Conservation (phyloP, 2,329 filamentous ascomycete species). For the Akanthomyces dipterigenus region DNA sequence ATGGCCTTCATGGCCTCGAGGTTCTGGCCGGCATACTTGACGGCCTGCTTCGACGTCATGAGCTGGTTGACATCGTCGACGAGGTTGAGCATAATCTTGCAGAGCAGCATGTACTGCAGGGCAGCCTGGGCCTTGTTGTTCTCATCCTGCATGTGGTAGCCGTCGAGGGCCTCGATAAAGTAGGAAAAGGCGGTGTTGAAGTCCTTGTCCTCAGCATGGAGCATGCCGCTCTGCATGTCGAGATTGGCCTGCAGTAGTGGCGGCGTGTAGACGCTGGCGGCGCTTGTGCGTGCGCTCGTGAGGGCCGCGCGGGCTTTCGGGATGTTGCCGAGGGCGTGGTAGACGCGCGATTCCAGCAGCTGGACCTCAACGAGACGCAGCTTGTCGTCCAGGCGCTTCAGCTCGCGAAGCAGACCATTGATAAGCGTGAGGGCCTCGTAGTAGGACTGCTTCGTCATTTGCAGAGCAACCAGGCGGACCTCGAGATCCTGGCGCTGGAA, state of each 20-base stretch:
- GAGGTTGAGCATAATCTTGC: constrained; percentile 99
- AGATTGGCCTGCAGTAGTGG: constrained; percentile 91
- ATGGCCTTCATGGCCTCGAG: constrained; percentile 99
- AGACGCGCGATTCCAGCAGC: constrained; percentile 91
- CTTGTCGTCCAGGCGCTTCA: constrained; percentile 98
- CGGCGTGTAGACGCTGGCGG: constrained; percentile 94
- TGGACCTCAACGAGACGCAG: constrained; percentile 96
- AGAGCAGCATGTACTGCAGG: constrained; percentile 97
- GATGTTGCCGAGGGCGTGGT: constrained; percentile 95
- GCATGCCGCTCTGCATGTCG: constrained; percentile 98
- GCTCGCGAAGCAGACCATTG: constrained; percentile 90
- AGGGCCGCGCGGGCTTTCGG: constrained; percentile 91
- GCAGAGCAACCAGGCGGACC: constrained; percentile 84
- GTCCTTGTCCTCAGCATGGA: constrained; percentile 97
- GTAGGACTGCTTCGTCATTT: constrained; percentile 97
- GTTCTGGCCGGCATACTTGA: constrained; percentile 92
- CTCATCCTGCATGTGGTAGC: constrained; percentile 91
- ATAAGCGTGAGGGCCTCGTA: constrained; percentile 96
- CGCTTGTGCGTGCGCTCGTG: constrained; percentile 88
- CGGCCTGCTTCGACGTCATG: constrained; percentile 91
- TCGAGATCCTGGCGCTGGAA: constrained; percentile 98
- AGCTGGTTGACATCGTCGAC: constrained; percentile 93
- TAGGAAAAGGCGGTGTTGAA: constrained; percentile 99
- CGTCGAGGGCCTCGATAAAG: constrained; percentile 97
- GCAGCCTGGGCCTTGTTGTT: constrained; percentile 86